A percentile compares a stretch with the other conserved stretches of the same genome.
These are phyloP conservation scores for Aspergillus carlsbadensis DNA, from an alignment of 495 filamentous ascomycete genomes.

Conservation along the genomic window DNA sequence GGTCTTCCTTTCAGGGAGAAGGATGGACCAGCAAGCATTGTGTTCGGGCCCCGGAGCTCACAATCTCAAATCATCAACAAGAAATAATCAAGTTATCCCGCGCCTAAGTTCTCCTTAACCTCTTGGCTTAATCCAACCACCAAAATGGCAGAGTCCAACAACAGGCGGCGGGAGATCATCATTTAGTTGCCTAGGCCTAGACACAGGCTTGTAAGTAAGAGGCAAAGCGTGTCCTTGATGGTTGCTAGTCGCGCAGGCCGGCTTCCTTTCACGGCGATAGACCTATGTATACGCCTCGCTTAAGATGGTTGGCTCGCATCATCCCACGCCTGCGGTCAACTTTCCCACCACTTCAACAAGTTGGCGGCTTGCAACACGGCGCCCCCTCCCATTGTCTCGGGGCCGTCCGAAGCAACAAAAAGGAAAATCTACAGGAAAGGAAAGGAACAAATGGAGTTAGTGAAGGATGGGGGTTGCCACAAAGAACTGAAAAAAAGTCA, in stretches of 20 bases:
- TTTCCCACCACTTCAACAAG: not conserved
- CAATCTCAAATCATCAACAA: not conserved
- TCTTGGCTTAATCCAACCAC: not conserved
- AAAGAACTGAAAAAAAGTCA: constrained; percentile 10
- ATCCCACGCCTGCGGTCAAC: not conserved
- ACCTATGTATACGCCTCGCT: not conserved
- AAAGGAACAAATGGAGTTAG: not conserved
- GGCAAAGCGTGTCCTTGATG: not conserved
- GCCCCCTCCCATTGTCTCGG: not conserved
- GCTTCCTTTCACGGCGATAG: not conserved
- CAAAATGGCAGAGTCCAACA: not conserved
- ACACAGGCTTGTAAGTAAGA: constrained; percentile 6
- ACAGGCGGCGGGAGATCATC: constrained; percentile 21
- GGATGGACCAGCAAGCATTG: too few relatives aligned
- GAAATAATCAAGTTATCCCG: not conserved
- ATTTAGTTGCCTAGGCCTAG: constrained; percentile 12
- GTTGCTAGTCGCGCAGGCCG: not conserved
- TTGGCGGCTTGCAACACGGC: not conserved
- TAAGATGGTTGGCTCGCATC: not conserved
- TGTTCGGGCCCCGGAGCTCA: too few relatives aligned
- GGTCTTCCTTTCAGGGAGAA: constrained; percentile 5
- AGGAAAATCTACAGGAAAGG: not conserved
- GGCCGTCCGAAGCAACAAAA: constrained; percentile 1
- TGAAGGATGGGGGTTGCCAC: not conserved
- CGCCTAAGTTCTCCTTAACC: not conserved